Evolutionary conservation across 129 eudicot genomes (phyloP).

Genomic region (Daucus carota): DH1_v3.0 NC_030381.2:7254001-7254500

Average conservation of each 20-base stretch:
- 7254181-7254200: slow-evolving; percentile 38
- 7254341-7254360: slow-evolving; percentile 35
- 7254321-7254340: slow-evolving; percentile 21
- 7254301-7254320: slow-evolving; percentile 38
- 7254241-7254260: slow-evolving; percentile 29
- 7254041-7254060: slow-evolving; percentile 55
- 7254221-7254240: slow-evolving; percentile 26
- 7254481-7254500: slow-evolving; percentile 27
- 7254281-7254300: slow-evolving; percentile 55
- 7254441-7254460: slow-evolving; percentile 23
- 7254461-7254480: slow-evolving; percentile 56
- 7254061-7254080: slow-evolving; percentile 25
- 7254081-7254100: slow-evolving; percentile 23
- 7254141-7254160: slow-evolving; percentile 49
- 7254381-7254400: slow-evolving; percentile 13
- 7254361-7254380: slow-evolving; percentile 31
- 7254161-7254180: slow-evolving; percentile 31
- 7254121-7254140: slow-evolving; percentile 41
- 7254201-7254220: slow-evolving; percentile 42
- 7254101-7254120: slow-evolving; percentile 36
- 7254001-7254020: slow-evolving; percentile 79
- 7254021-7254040: slow-evolving; percentile 42
- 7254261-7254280: slow-evolving; percentile 18
- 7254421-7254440: slow-evolving; percentile 16
- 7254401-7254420: slow-evolving; percentile 14